phyloP scores from a whole-genome alignment of 2,329 filamentous ascomycete species.

The Pleoardoris graminearum region DNA sequence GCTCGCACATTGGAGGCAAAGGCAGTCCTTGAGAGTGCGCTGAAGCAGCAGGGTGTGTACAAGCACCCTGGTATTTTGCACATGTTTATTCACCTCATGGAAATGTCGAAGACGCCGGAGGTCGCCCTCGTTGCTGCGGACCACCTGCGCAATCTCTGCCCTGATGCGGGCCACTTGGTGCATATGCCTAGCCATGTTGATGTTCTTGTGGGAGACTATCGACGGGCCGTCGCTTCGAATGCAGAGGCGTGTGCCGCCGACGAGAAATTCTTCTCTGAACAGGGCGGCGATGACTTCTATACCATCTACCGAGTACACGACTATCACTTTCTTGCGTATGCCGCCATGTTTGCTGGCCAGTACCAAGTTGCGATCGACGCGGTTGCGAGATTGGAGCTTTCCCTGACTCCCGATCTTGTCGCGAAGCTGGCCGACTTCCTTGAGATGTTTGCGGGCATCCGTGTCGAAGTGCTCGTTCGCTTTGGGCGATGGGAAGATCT shows the following conservation, averaged over 20 bases:
- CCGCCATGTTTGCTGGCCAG: constrained; percentile 75
- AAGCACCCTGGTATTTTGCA: constrained; percentile 72
- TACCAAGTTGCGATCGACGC: constrained; percentile 65
- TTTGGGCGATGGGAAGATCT: constrained; percentile 75
- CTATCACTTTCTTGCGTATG: constrained; percentile 75
- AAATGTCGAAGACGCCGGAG: constrained; percentile 72
- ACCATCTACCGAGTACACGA: constrained; percentile 75
- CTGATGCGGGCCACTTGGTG: constrained; percentile 70
- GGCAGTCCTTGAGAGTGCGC: constrained; percentile 60
- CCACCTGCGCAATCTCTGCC: constrained; percentile 64
- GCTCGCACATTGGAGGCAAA: constrained; percentile 64
- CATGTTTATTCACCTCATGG: constrained; percentile 76
- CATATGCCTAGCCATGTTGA: constrained; percentile 82
- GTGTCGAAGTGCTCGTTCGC: constrained; percentile 70
- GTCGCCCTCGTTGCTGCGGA: constrained; percentile 64
- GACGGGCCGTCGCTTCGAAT: constrained; percentile 68
- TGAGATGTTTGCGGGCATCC: constrained; percentile 70
- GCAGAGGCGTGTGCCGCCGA: constrained; percentile 68
- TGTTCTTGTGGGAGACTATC: constrained; percentile 72
- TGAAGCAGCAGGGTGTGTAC: constrained; percentile 54
- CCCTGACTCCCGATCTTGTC: constrained; percentile 57
- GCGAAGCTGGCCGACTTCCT: constrained; percentile 72
- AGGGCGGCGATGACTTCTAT: constrained; percentile 72
- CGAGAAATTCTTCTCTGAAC: constrained; percentile 63
- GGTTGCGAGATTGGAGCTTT: constrained; percentile 60